Percentiles rank a stretch among this genome's conserved stretches.
Conservation (phyloP, 306 rosid genomes). For the Lagenaria siceraria region DNA sequence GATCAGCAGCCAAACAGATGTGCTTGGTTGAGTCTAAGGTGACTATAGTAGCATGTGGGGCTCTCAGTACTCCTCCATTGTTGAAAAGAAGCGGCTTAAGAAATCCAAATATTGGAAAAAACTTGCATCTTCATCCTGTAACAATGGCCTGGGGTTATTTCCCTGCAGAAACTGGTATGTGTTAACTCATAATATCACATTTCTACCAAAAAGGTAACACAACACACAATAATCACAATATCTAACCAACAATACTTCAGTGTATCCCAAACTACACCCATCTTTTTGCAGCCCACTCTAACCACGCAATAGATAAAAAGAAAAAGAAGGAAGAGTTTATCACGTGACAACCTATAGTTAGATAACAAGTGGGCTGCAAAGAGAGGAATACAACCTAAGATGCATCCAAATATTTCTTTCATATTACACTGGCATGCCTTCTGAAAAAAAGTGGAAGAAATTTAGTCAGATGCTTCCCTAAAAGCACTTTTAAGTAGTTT, state of each 20-base stretch:
- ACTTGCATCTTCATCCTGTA: conserved; percentile 81
- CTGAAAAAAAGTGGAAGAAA: too few species aligned
- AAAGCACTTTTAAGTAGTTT: background rate
- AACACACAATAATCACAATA: background rate
- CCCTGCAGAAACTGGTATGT: conserved; percentile 28
- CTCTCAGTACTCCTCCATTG: conserved; percentile 53
- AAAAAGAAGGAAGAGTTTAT: too few species aligned
- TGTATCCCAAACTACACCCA: too few species aligned
- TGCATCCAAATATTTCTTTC: too few species aligned
- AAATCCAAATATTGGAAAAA: conserved; percentile 52
- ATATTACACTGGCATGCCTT: too few species aligned
- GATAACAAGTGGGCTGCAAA: too few species aligned
- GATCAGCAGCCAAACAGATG: conserved; percentile 27
- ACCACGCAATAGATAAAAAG: too few species aligned
- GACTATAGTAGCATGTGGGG: conserved; percentile 72
- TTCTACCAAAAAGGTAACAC: background rate
- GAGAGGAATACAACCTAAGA: too few species aligned
- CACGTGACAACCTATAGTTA: too few species aligned
- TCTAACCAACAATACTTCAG: too few species aligned
- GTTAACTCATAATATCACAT: background rate
- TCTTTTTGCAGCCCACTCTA: too few species aligned
- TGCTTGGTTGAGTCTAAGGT: conserved; percentile 69
- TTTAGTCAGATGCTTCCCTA: too few species aligned
- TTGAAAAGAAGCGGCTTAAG: conserved; percentile 53
- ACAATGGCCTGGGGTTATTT: conserved; percentile 86